phyloP scores from a whole-genome alignment of 192 early-diverging fungal species.

The Mycoemilia scoparia region DNA sequence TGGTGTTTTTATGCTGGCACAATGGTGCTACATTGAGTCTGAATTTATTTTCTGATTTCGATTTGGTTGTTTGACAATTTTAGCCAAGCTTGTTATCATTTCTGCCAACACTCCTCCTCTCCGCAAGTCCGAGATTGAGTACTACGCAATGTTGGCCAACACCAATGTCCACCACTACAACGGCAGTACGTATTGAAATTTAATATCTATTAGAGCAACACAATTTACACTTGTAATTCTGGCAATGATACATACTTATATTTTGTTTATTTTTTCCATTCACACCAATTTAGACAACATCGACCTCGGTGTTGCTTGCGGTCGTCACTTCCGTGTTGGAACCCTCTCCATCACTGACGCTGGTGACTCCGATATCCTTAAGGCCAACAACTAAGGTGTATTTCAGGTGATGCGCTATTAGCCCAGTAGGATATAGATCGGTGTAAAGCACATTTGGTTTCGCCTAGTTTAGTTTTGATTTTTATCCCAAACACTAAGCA shows the following conservation, averaged over 20 bases:
- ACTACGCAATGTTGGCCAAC: slow-evolving; percentile 99
- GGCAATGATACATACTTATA: not conserved
- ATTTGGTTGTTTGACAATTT: slow-evolving; percentile 11
- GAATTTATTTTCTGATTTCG: slow-evolving; percentile 3
- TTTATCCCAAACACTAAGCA: no score
- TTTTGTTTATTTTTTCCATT: slow-evolving; percentile 4
- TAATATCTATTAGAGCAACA: not conserved
- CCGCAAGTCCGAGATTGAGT: slow-evolving; percentile 99
- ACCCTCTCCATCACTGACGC: slow-evolving; percentile 94
- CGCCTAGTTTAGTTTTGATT: no score
- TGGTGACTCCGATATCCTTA: slow-evolving; percentile 91
- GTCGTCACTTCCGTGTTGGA: slow-evolving; percentile 95
- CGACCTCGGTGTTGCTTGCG: slow-evolving; percentile 98
- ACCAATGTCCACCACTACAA: slow-evolving; percentile 98
- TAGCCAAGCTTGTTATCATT: slow-evolving; percentile 96
- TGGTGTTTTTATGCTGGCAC: slow-evolving; percentile 5
- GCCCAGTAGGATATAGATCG: no score
- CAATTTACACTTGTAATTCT: no score
- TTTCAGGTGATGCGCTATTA: no score
- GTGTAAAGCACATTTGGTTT: no score
- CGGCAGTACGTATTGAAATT: slow-evolving; percentile 56
- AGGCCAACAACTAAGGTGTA: slow-evolving; percentile 12
- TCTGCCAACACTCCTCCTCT: slow-evolving; percentile 98
- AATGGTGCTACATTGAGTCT: not conserved
- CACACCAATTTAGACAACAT: slow-evolving; percentile 93